Conservation (phyloP, 2,329 filamentous ascomycete species). For the Aspergillus sp. region DNA sequence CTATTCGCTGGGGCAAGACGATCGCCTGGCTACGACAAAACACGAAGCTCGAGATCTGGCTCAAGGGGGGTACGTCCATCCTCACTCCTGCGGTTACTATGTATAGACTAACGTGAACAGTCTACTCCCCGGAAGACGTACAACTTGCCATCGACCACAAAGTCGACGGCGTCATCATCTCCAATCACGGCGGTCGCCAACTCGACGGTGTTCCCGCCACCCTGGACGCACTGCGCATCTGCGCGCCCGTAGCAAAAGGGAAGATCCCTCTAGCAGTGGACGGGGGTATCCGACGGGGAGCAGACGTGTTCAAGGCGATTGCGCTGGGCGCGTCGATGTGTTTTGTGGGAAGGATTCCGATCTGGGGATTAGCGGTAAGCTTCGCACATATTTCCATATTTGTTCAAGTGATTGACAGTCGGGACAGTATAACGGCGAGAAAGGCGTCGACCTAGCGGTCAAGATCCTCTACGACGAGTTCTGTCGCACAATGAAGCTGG, state of each 20-base stretch:
- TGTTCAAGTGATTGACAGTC: neutral
- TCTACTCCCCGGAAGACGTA: slow-evolving; percentile 32
- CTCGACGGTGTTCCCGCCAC: slow-evolving; percentile 35
- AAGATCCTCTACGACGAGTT: slow-evolving; percentile 28
- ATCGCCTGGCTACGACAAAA: slow-evolving; percentile 50
- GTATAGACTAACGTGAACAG: neutral
- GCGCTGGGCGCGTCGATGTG: slow-evolving; percentile 28
- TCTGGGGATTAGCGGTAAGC: slow-evolving; percentile 34
- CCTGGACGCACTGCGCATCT: slow-evolving; percentile 32
- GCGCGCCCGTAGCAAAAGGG: slow-evolving; percentile 23
- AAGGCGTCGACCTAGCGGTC: slow-evolving; percentile 29
- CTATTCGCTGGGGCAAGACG: slow-evolving; percentile 49
- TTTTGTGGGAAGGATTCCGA: slow-evolving; percentile 28
- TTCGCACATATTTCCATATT: neutral
- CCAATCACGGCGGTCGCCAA: slow-evolving; percentile 38
- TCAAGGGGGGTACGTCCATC: slow-evolving; percentile 25
- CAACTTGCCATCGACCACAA: slow-evolving; percentile 31
- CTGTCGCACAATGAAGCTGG: slow-evolving; percentile 24
- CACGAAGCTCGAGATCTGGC: slow-evolving; percentile 46
- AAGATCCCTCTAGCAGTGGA: slow-evolving; percentile 31
- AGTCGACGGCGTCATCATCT: slow-evolving; percentile 36
- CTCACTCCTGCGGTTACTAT: neutral
- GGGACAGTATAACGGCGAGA: slow-evolving; percentile 25
- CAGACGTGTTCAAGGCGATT: slow-evolving; percentile 34
- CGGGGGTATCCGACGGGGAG: slow-evolving; percentile 30